Evolutionary conservation across 306 rosid genomes (phyloP).

Genomic region (Quercus rubra): DNA sequence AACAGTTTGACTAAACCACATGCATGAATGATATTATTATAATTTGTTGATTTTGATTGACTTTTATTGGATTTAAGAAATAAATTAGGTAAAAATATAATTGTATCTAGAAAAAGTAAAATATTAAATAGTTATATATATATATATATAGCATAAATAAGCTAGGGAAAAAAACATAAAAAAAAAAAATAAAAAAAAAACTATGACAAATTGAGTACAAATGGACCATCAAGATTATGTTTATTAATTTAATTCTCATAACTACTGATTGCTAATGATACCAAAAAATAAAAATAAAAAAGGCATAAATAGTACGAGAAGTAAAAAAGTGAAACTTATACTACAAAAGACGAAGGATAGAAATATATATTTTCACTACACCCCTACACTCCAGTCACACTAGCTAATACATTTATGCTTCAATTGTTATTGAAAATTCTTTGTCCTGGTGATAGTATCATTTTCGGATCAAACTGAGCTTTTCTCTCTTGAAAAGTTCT

Average conservation of each 20-base stretch:
- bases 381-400: neutral
- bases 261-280: neutral
- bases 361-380: neutral
- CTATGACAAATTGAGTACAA: too few relatives aligned
- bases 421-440: slow-evolving; percentile 45
- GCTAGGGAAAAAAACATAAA: too few relatives aligned
- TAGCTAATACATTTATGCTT: neutral
- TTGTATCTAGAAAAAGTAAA: too few relatives aligned
- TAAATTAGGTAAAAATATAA: too few relatives aligned
- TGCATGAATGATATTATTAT: neutral
- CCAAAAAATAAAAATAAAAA: neutral
- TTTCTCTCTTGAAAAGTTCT: slow-evolving; percentile 49
- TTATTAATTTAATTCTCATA: neutral
- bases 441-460: slow-evolving; percentile 87
- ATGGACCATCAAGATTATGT: neutral
- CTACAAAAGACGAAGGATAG: neutral
- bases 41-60: too few relatives aligned
- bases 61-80: too few relatives aligned
- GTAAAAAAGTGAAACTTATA: neutral
- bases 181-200: too few relatives aligned
- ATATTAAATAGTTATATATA: too few relatives aligned
- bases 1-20: neutral
- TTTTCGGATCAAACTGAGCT: slow-evolving; percentile 70
- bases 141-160: too few relatives aligned
- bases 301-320: too few relatives aligned